Base-by-base conservation (phyloP, 2,329 filamentous ascomycete species). In the Arthrobotrys sphaeroides region DNA sequence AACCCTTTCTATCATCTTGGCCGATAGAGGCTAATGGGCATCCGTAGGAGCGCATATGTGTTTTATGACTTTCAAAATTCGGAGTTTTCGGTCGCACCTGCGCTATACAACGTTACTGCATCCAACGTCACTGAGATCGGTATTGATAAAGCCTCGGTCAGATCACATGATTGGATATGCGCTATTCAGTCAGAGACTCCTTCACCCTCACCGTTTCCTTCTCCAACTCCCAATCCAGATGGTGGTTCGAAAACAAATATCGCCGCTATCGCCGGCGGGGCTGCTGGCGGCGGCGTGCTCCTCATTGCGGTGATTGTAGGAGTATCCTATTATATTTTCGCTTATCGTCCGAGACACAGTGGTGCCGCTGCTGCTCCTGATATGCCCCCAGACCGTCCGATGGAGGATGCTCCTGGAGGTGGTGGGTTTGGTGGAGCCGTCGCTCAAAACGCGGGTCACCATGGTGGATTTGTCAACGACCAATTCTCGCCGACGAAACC, bases 11-110 rank as follows among this genome's bases (percentile, higher is more conserved):
- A 20, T n/a, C 28, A 33, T 16, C 40, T 28, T 28, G 38, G 24
- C 18, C 2, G n/a, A n/a, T n/a, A n/a, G 6, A 3, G 12, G 18
- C 36, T 49, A 28, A 26, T 38, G 33, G 28, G 10, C 55, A 33
- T 20, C 16, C 43, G 20, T 6, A 72, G 67, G 28, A 64, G 57
- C 42, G 90, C 90, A 0, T 93, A 93, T 78, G 86, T 91, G 10
- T 90, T 93, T 7, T 92, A 91, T 80, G 90, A 92, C 80, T 84
- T 92, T n/a, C 86, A 84, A 26, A 91, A 90, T 81, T 88, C 91
- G 80, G 85, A 90, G 82, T 88, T 92, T 78, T 89, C 88, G 0
- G 81, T 92, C 18, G 90, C 90, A 0, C 88, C 90, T 81, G 89
- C 89, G 9, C 86, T 85, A 59, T 89, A 88, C 81, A 87, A 90